A percentile compares a stretch with the other conserved stretches of the same genome.
These are phyloP conservation scores for Cicer bijugum DNA, from an alignment of 306 rosid genomes.

Conservation along the genomic window DNA sequence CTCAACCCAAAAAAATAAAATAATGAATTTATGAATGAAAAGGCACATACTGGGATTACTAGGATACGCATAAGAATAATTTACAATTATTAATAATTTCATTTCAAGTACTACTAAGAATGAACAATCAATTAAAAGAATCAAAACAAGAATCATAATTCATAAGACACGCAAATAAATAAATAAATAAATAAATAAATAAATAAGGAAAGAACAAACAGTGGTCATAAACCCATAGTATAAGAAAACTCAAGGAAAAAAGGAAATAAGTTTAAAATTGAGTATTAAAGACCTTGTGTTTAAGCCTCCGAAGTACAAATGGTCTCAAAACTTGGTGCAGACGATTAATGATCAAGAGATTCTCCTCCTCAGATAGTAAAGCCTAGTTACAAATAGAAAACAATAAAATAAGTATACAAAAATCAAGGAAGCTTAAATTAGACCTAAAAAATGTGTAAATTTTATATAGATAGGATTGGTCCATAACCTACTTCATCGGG, in stretches of 20 bases:
- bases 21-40: conserved; percentile 18
- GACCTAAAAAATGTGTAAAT: conserved; percentile 3
- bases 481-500: conserved; percentile 75
- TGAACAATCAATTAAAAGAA: conserved; percentile 21
- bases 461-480: conserved; percentile 36
- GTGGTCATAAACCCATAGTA: conserved; percentile 1
- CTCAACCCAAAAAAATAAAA: conserved; percentile 17
- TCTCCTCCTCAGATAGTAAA: conserved; percentile 96
- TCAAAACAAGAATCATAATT: conserved; percentile 33
- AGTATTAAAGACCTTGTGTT: conserved; percentile 80
- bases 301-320: conserved; percentile 96
- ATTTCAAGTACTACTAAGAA: conserved; percentile 31
- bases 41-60: not conserved
- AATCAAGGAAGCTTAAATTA: conserved; percentile 30
- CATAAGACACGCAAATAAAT: not conserved
- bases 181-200: not conserved
- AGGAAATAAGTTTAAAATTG: conserved; percentile 29
- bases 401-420: conserved; percentile 36
- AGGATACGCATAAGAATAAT: not conserved
- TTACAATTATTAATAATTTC: not conserved
- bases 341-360: conserved; percentile 97
- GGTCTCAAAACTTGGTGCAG: conserved; percentile 99
- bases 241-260: conserved; percentile 28
- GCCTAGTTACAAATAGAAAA: conserved; percentile 62
- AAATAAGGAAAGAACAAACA: conserved; percentile 30